These are phyloP conservation scores for Colletotrichum somersetense DNA, from an alignment of 2,329 filamentous ascomycete genomes.

Conservation along the genomic window DNA sequence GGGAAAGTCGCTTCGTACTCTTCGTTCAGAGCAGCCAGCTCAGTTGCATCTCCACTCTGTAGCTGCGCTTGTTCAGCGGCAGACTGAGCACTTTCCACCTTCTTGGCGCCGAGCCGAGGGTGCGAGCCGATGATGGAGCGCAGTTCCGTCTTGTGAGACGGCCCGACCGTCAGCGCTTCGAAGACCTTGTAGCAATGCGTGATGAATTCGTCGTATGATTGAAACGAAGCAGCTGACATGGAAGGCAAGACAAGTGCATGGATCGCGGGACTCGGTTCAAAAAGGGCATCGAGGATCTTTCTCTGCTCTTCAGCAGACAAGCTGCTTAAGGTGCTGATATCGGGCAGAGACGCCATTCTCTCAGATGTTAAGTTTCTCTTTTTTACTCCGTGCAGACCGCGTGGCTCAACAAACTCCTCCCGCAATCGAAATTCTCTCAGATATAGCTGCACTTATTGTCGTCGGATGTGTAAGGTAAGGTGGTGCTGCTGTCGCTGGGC, in stretches of 20 bases:
- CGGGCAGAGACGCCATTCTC: constrained; percentile 62
- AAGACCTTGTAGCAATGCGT: constrained; percentile 74
- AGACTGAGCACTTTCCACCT: constrained; percentile 85
- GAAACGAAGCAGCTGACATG: constrained; percentile 68
- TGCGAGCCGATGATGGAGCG: constrained; percentile 83
- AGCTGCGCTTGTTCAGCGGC: constrained; percentile 85
- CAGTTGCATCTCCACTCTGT: constrained; percentile 65
- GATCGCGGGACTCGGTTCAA: constrained; percentile 83
- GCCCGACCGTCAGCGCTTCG: constrained; percentile 67
- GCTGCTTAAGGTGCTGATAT: constrained; percentile 66
- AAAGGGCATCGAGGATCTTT: constrained; percentile 79
- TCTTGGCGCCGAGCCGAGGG: constrained; percentile 84
- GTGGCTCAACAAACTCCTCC: background rate
- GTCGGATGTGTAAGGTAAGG: background rate
- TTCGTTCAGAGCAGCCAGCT: constrained; percentile 75
- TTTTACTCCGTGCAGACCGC: too few species aligned
- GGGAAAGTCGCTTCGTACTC: constrained; percentile 87
- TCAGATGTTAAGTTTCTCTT: background rate
- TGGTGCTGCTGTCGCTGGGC: constrained; percentile 8
- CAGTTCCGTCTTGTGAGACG: constrained; percentile 64
- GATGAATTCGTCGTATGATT: constrained; percentile 78
- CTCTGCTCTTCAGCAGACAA: constrained; percentile 68
- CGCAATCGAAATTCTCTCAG: background rate
- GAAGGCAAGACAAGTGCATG: constrained; percentile 78
- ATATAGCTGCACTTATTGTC: background rate